These are phyloP conservation scores for Chaetomium tenue DNA, from an alignment of 495 filamentous ascomycete species.

Conservation along the genomic window DNA sequence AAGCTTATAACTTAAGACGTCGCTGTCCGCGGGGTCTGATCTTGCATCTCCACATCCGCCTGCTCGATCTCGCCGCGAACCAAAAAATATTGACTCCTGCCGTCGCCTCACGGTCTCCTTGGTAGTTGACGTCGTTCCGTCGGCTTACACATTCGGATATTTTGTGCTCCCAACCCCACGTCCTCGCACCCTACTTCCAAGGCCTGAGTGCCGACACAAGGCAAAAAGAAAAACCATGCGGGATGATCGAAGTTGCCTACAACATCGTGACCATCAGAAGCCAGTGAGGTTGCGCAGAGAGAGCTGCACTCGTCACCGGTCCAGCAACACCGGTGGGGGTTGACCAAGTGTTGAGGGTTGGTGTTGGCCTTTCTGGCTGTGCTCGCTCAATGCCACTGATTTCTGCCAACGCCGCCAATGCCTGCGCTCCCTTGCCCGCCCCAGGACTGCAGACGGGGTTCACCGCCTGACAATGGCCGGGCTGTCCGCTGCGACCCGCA, in stretches of 20 bases:
- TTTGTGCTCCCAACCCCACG: constrained; percentile 17
- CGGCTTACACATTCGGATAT: background rate
- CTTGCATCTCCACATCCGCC: constrained; percentile 19
- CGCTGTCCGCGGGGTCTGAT: constrained; percentile 20
- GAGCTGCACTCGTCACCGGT: constrained; percentile 20
- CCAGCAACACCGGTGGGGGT: constrained; percentile 19
- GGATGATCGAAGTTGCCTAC: constrained; percentile 23
- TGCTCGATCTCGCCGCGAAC: constrained; percentile 2
- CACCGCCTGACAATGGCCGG: constrained; percentile 21
- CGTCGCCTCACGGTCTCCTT: constrained; percentile 7
- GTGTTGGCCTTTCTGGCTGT: background rate
- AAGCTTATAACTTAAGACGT: constrained; percentile 24
- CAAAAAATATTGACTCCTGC: constrained; percentile 7
- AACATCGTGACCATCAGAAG: constrained; percentile 17
- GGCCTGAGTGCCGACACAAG: constrained; percentile 4
- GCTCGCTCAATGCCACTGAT: background rate
- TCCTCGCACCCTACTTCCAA: background rate
- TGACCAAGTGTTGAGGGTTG: constrained; percentile 15
- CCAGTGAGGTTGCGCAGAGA: constrained; percentile 23
- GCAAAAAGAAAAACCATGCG: constrained; percentile 24
- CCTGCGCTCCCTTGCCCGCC: background rate
- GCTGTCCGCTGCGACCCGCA: constrained; percentile 3
- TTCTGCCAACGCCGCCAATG: constrained; percentile 3
- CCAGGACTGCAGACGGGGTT: constrained; percentile 4
- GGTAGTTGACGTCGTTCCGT: constrained; percentile 3